Conservation (phyloP, 202 grass and related monocot species). For the Carex sylvatica region DNA sequence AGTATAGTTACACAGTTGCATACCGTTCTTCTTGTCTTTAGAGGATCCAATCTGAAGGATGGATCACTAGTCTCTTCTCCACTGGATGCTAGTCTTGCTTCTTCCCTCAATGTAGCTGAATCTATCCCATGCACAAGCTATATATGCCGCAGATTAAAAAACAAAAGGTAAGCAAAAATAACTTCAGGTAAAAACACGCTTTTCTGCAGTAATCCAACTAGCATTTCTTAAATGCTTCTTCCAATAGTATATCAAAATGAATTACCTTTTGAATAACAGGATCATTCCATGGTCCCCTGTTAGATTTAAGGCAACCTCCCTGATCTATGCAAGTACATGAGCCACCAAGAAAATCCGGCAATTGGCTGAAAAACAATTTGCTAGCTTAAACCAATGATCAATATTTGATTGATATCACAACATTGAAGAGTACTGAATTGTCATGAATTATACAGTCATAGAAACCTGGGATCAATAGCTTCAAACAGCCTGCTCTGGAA, state of each 20-base stretch:
- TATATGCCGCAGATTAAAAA: not conserved
- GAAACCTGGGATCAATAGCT: conserved; percentile 76
- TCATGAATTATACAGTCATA: not conserved
- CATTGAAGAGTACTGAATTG: not conserved
- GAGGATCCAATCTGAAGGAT: conserved; percentile 27
- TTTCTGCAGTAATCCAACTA: not conserved
- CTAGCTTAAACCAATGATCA: conserved; percentile 21
- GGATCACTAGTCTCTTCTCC: conserved; percentile 23
- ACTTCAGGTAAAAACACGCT: not conserved
- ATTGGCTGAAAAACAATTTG: conserved; percentile 56
- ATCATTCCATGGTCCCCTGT: conserved; percentile 93
- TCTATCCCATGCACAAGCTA: conserved; percentile 28
- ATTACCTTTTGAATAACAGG: conserved; percentile 47
- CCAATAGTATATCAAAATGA: conserved; percentile 1
- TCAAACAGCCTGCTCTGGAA: conserved; percentile 86
- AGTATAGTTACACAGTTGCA: not conserved
- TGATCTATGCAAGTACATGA: conserved; percentile 77
- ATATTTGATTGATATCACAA: conserved; percentile 9
- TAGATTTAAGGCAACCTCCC: conserved; percentile 82
- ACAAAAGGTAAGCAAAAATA: not conserved
- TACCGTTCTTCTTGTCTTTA: conserved; percentile 13
- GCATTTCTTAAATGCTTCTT: not conserved
- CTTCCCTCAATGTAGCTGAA: conserved; percentile 22
- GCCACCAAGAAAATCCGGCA: conserved; percentile 95
- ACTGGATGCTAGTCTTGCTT: conserved; percentile 16